Percentiles rank a stretch among this genome's conserved stretches.
phyloP scores from a whole-genome alignment of 345 rosid species.

The Salix koriyanagi region DNA sequence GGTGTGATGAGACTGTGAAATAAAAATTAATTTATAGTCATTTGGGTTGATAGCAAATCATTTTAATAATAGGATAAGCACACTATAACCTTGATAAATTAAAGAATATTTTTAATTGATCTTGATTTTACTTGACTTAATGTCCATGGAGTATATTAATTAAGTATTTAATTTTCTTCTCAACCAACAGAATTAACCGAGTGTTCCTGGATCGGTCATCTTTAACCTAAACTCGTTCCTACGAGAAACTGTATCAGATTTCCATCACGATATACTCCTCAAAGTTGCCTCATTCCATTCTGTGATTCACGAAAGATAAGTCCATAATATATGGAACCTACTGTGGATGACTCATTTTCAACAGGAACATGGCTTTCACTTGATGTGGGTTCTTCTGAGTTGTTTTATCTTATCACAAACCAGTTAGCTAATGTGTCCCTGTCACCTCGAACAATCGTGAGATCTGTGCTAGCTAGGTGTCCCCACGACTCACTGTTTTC shows the following conservation, averaged over 20 bases:
- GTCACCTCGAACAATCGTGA: slow-evolving; percentile 11
- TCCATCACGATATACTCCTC: not conserved
- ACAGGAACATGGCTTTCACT: not conserved
- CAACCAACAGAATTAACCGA: not conserved
- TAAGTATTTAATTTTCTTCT: no score
- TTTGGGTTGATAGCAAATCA: not conserved
- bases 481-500: slow-evolving; percentile 9
- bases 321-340: not conserved
- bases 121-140: no score
- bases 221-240: not conserved
- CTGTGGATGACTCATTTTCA: not conserved
- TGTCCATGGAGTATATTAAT: no score
- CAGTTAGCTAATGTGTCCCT: slow-evolving; percentile 17
- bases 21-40: not conserved
- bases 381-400: not conserved
- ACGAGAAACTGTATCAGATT: not conserved
- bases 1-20: not conserved
- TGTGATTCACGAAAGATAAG: no score
- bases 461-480: not conserved
- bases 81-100: no score
- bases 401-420: slow-evolving; percentile 11
- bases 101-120: no score
- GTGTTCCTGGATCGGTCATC: not conserved
- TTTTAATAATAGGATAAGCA: no score
- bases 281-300: not conserved